A percentile compares a stretch with the other conserved stretches of the same genome.
These are phyloP conservation scores for Coemansia sp. DNA, from an alignment of 192 early-diverging fungal genomes.

Conservation along the genomic window DNA sequence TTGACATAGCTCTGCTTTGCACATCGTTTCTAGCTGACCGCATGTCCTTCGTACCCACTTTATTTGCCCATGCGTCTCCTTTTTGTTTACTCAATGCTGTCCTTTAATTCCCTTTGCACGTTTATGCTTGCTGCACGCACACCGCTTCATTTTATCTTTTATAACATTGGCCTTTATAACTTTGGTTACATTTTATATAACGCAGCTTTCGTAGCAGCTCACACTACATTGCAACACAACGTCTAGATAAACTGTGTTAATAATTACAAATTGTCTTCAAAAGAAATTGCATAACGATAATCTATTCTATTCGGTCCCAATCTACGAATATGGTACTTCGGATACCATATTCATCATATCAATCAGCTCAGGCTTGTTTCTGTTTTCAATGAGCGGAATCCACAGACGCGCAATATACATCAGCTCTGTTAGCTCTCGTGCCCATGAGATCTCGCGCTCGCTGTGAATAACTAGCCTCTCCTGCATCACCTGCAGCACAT, in stretches of 20 bases:
- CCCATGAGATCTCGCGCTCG: conserved; percentile 40
- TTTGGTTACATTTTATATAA: no score
- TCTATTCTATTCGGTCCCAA: neutral
- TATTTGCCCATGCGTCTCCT: neutral
- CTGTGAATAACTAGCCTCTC: conserved; percentile 31
- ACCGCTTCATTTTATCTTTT: no score
- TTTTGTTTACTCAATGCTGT: neutral
- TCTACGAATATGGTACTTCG: neutral
- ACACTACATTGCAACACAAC: no score
- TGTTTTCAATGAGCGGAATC: neutral
- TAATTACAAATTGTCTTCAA: neutral
- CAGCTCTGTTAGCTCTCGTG: conserved; percentile 19
- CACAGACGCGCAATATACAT: conserved; percentile 15
- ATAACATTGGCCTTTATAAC: no score
- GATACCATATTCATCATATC: neutral
- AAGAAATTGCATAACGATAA: neutral
- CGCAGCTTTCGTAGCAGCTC: no score
- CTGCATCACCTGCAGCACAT: conserved; percentile 32
- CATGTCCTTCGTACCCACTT: neutral
- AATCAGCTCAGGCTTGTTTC: neutral
- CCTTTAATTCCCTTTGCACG: no score
- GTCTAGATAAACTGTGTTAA: no score
- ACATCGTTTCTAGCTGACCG: neutral
- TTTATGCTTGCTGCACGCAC: no score
- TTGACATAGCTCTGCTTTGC: neutral